Base-by-base conservation (phyloP, 306 rosid genomes). In the Lathyrus sativus region DNA sequence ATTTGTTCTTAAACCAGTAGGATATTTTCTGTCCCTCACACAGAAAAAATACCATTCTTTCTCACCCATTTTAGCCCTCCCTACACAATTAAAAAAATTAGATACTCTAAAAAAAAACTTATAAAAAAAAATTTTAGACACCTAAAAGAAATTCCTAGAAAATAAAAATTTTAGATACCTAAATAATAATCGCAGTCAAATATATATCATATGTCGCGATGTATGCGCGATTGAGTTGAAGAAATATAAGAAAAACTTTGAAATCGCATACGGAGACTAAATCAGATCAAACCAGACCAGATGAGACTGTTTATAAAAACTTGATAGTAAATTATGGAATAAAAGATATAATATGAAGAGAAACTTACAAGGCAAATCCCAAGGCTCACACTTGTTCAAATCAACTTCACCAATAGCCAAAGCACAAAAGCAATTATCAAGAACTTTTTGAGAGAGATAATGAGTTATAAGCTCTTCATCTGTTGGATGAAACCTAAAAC, bases 31-130 rank as follows among this genome's bases (percentile, higher is more conserved):
- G 73, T 91, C 96, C 45, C 82, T 81, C 2, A 85, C 74, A 41
- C 91, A 91, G 84, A 87, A 91, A 74, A 91, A 91, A 49, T 91
- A 91, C 98, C 91, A 87, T 48, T 91, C 98, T 55, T 72, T 87
- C 14, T 81, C 98, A 2, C 96, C 96, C 91, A 87, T 85, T 77
- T 87, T 91, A 0, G 95, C 95, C 45, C 22, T 85, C 78, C 90
- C 98, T 91, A 53, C 65, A 71, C 51, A 6, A 77, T 12, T 0
- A 28, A 58, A 14, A 37, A 62, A 13, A 24, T 26, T 26, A 26
- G 3, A 26, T 26, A 26, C 4, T 26, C 2, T 26, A 26, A 26
- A 26, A 26, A 24, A 24, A 24, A 24, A 24, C 1, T 24, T 2
- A 24, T 1, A 24, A 56, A 0, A 6, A 12, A 55, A 28, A 26